Evolutionary conservation across 257 asterid genomes (phyloP).

Genomic region (Coffea eugenioides): DNA sequence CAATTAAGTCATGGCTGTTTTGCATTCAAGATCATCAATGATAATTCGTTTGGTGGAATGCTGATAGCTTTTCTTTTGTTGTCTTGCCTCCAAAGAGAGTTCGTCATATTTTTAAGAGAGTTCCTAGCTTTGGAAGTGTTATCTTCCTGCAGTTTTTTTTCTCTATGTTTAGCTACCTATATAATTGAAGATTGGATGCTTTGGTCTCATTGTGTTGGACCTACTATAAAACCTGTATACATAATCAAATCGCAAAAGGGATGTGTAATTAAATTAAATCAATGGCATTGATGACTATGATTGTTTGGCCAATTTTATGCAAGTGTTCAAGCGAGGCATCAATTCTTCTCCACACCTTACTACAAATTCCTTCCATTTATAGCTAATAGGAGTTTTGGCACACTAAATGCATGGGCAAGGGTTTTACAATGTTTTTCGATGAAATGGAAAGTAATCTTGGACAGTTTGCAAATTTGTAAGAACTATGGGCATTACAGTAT

Average conservation of each 20-base stretch:
- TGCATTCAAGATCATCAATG: not conserved
- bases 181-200: not conserved
- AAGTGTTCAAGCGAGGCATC: not conserved
- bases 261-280: not conserved
- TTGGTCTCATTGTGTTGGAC: not conserved
- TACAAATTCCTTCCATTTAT: not conserved
- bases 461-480: not conserved
- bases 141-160: not conserved
- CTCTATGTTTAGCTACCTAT: not conserved
- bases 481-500: not conserved
- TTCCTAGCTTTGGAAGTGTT: not conserved
- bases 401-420: not conserved
- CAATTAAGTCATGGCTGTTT: not conserved
- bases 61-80: not conserved
- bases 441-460: not conserved
- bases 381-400: not conserved
- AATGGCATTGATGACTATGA: not conserved
- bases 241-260: not conserved
- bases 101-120: not conserved
- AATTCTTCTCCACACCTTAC: not conserved
- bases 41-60: not conserved
- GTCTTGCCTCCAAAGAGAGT: not conserved
- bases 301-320: not conserved
- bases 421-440: not conserved
- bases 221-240: not conserved